Evolutionary conservation across 371 early-diverging fungal genomes (phyloP), one percentile per base, ranked within the genome.

Genomic region (Mucor racemosus): DNA sequence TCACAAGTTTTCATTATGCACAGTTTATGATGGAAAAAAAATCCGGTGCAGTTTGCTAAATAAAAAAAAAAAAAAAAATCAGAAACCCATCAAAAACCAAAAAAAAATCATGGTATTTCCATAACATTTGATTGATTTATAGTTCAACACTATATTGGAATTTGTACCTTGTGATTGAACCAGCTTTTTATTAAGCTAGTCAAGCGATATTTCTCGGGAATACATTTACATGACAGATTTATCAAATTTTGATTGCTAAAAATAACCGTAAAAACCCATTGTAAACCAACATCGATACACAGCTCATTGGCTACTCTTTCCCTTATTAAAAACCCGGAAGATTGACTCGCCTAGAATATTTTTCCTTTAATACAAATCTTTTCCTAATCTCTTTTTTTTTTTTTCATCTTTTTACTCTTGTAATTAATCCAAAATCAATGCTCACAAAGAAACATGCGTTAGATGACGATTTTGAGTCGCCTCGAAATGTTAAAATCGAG

Each of bases 401-500:
- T 19, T 48, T 9, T 19, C 1, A 4, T 48, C 48, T 15, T 15
- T n/a, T 15, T 42, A 15, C 15, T 15, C 10, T 10, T 3, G 7
- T 38, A 9, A 38, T 38, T 38, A 38, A 38, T 11, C 11, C 38
- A 11, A 7, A 38, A 48, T n/a, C 5, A 48, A 54, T 54, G 54
- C 54, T 54, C 34, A 54, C 54, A n/a, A 66, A 61, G 46, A 60
- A 67, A 57, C 21, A 55, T n/a, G 58, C 36, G 40, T 53, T 64
- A 17, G 67, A 72, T 26, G 72, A 72, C 53, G 67, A 72, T 57
- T 64, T 67, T 8, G 67, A 60, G 33, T 61, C 65, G 11, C 65
- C 59, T 35, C 56, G 68, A 41, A 59, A 68, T 62, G 72, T 72
- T 7, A 64, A 65, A 53, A 76, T 80, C 3, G 69, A 77, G 42